Percentiles rank a stretch among this genome's conserved stretches.
phyloP scores from a whole-genome alignment of 2,329 filamentous ascomycete species.

The Ophiosphaerella narmari region DNA sequence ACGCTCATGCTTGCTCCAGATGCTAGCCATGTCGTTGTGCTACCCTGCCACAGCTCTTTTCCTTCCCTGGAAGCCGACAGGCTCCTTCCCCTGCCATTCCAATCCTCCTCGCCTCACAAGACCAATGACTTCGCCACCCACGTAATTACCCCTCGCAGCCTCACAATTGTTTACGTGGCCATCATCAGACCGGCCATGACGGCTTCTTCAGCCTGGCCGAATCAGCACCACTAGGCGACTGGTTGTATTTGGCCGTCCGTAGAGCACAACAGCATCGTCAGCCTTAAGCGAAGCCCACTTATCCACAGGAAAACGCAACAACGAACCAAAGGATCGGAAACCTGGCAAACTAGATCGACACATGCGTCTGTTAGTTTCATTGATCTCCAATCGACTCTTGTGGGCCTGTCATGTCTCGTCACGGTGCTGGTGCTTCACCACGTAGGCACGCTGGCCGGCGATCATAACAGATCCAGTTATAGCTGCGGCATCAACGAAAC shows the following conservation, averaged over 20 bases:
- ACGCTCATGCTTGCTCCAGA: no score
- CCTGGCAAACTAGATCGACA: slow-evolving; percentile 11
- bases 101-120: slow-evolving; percentile 20
- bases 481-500: slow-evolving; percentile 18
- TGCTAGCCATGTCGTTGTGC: slow-evolving; percentile 7
- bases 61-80: slow-evolving; percentile 5
- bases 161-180: slow-evolving; percentile 12
- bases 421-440: slow-evolving; percentile 16
- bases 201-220: slow-evolving; percentile 1
- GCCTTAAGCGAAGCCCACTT: not conserved
- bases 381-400: slow-evolving; percentile 7
- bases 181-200: slow-evolving; percentile 2
- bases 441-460: slow-evolving; percentile 14
- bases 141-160: slow-evolving; percentile 13
- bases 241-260: slow-evolving; percentile 1
- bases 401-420: slow-evolving; percentile 13
- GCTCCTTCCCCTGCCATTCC: slow-evolving; percentile 4
- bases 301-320: slow-evolving; percentile 8
- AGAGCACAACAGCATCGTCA: not conserved
- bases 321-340: slow-evolving; percentile 11
- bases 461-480: slow-evolving; percentile 21
- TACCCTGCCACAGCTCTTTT: slow-evolving; percentile 5
- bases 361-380: slow-evolving; percentile 6
- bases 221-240: slow-evolving; percentile 2
- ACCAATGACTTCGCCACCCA: slow-evolving; percentile 4